A percentile compares a stretch with the other conserved stretches of the same genome.
phyloP scores from a whole-genome alignment of 345 rosid genomes.

The Dipteronia dyeriana region DNA sequence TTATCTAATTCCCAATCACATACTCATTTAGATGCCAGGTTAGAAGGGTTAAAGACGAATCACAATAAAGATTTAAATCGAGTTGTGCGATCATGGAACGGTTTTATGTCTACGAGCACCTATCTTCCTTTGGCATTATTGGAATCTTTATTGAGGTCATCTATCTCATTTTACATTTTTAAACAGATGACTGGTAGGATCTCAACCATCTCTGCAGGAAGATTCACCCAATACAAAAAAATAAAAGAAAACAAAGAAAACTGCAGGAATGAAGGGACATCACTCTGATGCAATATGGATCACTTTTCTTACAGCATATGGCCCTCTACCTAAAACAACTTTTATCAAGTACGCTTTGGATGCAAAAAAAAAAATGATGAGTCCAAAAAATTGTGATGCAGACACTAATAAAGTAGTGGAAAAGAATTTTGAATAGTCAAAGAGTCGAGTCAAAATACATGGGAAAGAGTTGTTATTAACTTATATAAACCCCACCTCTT shows the following conservation, averaged over 20 bases:
- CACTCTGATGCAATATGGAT: neutral
- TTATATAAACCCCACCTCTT: too few species aligned
- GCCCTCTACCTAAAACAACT: neutral
- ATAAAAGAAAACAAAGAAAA: neutral
- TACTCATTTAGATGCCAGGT: neutral
- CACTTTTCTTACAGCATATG: neutral
- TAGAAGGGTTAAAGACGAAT: neutral
- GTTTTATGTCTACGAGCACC: too few species aligned
- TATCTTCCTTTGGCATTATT: neutral
- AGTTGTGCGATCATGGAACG: neutral
- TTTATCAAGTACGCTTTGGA: neutral
- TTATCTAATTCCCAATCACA: too few species aligned
- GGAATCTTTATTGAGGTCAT: slow-evolving; percentile 1
- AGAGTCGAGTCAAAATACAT: too few species aligned
- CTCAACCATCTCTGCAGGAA: neutral
- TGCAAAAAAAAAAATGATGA: too few species aligned
- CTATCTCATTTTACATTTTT: neutral
- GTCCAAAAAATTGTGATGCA: neutral
- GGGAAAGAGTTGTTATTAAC: too few species aligned
- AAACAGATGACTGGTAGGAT: neutral
- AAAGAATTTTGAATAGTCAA: neutral
- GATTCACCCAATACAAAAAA: neutral
- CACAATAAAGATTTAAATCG: neutral
- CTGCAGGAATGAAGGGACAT: neutral
- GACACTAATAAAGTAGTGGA: neutral